phyloP scores from a whole-genome alignment of 345 rosid genomes.

The Reutealis trisperma region DNA sequence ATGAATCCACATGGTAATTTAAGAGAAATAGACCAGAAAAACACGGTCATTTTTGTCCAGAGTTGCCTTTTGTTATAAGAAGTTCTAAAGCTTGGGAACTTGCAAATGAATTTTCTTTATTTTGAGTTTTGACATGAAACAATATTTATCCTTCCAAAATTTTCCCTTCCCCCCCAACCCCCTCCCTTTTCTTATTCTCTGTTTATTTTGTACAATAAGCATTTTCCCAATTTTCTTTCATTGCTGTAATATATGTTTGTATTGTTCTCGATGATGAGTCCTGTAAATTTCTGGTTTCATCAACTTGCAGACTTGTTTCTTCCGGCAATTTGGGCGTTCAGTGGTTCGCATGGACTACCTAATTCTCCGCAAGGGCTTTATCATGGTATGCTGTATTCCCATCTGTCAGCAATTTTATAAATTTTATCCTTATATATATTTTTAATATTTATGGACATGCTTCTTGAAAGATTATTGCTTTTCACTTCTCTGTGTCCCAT shows the following conservation, averaged over 20 bases:
- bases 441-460: background rate
- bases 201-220: background rate
- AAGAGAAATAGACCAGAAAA: too few relatives aligned
- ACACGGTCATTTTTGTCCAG: too few relatives aligned
- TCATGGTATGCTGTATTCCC: constrained; percentile 49
- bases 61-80: background rate
- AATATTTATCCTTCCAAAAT: too few relatives aligned
- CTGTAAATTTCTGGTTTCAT: constrained; percentile 14
- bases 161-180: too few relatives aligned
- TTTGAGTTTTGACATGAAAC: too few relatives aligned
- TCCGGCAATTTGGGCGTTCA: constrained; percentile 84
- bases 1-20: too few relatives aligned
- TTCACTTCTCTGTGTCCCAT: background rate
- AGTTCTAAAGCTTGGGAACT: background rate
- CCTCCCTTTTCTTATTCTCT: background rate
- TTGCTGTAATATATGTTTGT: background rate
- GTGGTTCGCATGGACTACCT: constrained; percentile 88
- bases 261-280: constrained; percentile 2
- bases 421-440: background rate
- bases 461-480: background rate
- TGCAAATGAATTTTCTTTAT: background rate
- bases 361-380: constrained; percentile 85
- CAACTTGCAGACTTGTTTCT: constrained; percentile 77
- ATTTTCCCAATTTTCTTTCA: background rate
- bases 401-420: background rate